These are phyloP conservation scores for Apiotrichum siamense DNA, from an alignment of 1,284 basidiomycete species.

Conservation along the genomic window DNA sequence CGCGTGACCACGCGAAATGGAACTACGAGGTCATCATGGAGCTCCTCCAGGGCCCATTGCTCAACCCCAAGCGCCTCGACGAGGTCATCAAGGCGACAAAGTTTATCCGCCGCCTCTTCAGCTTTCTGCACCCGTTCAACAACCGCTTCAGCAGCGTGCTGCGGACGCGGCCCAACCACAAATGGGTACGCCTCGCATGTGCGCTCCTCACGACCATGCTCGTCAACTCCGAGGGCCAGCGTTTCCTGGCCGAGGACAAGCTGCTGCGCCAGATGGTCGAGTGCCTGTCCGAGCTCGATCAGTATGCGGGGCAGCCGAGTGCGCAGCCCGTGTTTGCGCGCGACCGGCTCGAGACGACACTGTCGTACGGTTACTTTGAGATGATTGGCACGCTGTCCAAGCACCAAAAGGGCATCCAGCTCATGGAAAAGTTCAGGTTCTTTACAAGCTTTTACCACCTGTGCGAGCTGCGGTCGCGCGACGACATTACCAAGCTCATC, in stretches of 20 bases:
- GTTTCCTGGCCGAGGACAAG: slow-evolving; percentile 80
- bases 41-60: slow-evolving; percentile 82
- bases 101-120: slow-evolving; percentile 78
- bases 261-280: slow-evolving; percentile 79
- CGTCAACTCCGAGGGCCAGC: slow-evolving; percentile 72
- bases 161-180: slow-evolving; percentile 62
- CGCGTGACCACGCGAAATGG: slow-evolving; percentile 86
- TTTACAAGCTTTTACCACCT: slow-evolving; percentile 94
- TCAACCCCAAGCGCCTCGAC: slow-evolving; percentile 89
- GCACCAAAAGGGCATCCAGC: slow-evolving; percentile 79
- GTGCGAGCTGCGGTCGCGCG: slow-evolving; percentile 79
- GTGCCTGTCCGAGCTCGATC: slow-evolving; percentile 86
- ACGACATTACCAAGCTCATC: slow-evolving; percentile 84
- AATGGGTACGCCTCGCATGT: slow-evolving; percentile 81
- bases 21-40: slow-evolving; percentile 83
- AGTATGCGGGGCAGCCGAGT: slow-evolving; percentile 51
- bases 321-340: slow-evolving; percentile 75
- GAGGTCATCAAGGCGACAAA: slow-evolving; percentile 88
- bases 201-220: slow-evolving; percentile 76
- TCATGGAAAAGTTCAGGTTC: slow-evolving; percentile 84
- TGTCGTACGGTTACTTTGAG: slow-evolving; percentile 90
- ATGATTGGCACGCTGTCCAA: slow-evolving; percentile 89
- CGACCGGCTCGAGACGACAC: slow-evolving; percentile 69
- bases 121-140: slow-evolving; percentile 86
- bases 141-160: slow-evolving; percentile 79